Evolutionary conservation across 306 rosid genomes (phyloP).

Genomic region (Fragaria ananassa): DNA sequence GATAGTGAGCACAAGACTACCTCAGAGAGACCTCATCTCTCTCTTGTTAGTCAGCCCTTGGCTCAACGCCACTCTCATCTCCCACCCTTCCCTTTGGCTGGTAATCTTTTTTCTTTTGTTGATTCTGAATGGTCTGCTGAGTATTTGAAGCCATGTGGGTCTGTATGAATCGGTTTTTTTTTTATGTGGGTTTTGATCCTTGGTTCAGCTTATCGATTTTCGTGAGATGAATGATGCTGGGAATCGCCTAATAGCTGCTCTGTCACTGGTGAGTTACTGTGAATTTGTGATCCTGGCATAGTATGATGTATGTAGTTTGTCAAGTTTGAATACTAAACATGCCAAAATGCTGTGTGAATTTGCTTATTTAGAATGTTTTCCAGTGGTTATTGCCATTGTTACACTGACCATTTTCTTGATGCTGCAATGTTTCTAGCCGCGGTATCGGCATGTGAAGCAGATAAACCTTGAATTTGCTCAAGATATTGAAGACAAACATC

Average conservation of each 20-base stretch:
- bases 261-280: constrained; percentile 53
- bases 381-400: constrained; percentile 5
- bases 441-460: constrained; percentile 52
- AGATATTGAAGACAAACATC: constrained; percentile 72
- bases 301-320: not conserved
- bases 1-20: constrained; percentile 51
- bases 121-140: not conserved
- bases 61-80: constrained; percentile 51
- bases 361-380: not conserved
- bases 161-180: not conserved
- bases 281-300: not conserved
- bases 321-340: not conserved
- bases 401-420: constrained; percentile 20
- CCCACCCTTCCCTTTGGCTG: constrained; percentile 60
- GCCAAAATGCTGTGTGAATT: not conserved
- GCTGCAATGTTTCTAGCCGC: constrained; percentile 44
- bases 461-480: constrained; percentile 75
- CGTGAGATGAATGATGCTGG: constrained; percentile 63
- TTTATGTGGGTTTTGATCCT: constrained; percentile 8
- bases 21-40: constrained; percentile 55
- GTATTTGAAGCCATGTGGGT: not conserved
- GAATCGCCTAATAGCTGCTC: constrained; percentile 64
- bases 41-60: constrained; percentile 63
- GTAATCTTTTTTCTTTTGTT: constrained; percentile 20
- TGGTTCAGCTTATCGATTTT: constrained; percentile 49